Conservation (phyloP, 2,329 filamentous ascomycete genomes). For the Ascochyta koolunga region DNA sequence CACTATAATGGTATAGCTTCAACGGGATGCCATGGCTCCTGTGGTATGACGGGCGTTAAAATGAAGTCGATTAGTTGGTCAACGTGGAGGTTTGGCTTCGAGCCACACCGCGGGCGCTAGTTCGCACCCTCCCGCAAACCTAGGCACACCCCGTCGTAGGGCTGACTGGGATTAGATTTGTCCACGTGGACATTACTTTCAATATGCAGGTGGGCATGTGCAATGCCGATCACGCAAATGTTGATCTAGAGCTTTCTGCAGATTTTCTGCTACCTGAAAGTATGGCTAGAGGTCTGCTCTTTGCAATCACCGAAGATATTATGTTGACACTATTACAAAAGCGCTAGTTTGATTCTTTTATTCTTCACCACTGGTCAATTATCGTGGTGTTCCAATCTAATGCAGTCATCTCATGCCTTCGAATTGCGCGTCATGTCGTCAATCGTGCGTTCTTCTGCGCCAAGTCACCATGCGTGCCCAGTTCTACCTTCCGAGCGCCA, state of each 20-base stretch:
- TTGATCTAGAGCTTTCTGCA: not conserved
- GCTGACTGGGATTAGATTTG: conserved; percentile 12
- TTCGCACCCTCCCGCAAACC: conserved; percentile 5
- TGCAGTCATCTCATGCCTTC: conserved; percentile 28
- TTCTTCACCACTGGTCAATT: conserved; percentile 41
- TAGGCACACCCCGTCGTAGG: conserved; percentile 24
- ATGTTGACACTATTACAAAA: not conserved
- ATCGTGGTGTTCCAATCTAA: conserved; percentile 42
- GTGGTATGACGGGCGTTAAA: not conserved
- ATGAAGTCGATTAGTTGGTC: conserved; percentile 18
- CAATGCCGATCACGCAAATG: not conserved
- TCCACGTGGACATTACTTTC: conserved; percentile 4
- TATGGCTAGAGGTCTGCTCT: not conserved
- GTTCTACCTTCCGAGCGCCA: conserved; percentile 42
- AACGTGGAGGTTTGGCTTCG: conserved; percentile 41
- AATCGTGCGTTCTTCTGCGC: conserved; percentile 32
- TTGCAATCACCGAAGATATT: not conserved
- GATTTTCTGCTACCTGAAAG: not conserved
- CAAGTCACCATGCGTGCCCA: conserved; percentile 30
- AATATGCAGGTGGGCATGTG: not conserved
- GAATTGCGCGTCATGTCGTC: conserved; percentile 37
- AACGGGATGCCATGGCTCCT: not conserved
- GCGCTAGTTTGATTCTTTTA: conserved; percentile 28
- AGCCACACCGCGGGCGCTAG: conserved; percentile 37
- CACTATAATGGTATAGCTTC: not conserved